Conservation (phyloP, 1,284 basidiomycete species). For the Blastosporella zonata region DNA sequence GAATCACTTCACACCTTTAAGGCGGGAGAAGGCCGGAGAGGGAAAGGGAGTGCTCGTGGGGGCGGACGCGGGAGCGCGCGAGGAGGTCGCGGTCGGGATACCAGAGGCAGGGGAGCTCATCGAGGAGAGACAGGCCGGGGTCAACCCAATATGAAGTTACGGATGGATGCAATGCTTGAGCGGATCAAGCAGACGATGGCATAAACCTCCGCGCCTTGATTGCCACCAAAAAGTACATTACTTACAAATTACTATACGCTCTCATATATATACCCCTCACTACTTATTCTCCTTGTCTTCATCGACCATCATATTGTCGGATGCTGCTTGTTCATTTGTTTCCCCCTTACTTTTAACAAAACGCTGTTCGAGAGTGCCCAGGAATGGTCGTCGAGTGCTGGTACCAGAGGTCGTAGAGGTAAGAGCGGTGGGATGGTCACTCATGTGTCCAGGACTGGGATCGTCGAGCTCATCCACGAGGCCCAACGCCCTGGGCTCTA, state of each 20-base stretch:
- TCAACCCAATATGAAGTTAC: slow-evolving; percentile 76
- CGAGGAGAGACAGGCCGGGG: slow-evolving; percentile 36
- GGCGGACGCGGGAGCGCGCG: slow-evolving; percentile 10
- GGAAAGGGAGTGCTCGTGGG: slow-evolving; percentile 9
- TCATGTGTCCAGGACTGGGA: slow-evolving; percentile 76
- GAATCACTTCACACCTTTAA: slow-evolving; percentile 56
- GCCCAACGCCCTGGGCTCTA: slow-evolving; percentile 55
- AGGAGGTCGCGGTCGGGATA: slow-evolving; percentile 14
- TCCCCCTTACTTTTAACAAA: slow-evolving; percentile 50
- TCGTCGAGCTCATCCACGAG: slow-evolving; percentile 82
- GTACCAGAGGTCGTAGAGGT: slow-evolving; percentile 51
- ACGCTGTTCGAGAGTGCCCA: slow-evolving; percentile 57
- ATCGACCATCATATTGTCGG: slow-evolving; percentile 47
- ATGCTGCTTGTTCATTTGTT: slow-evolving; percentile 20
- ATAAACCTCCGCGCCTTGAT: slow-evolving; percentile 23
- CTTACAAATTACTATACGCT: neutral
- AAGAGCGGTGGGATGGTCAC: slow-evolving; percentile 71
- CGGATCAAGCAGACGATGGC: slow-evolving; percentile 63
- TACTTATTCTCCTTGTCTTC: slow-evolving; percentile 57
- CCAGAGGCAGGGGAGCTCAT: slow-evolving; percentile 11
- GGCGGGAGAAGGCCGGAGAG: slow-evolving; percentile 36
- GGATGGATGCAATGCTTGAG: slow-evolving; percentile 77
- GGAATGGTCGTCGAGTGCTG: slow-evolving; percentile 24
- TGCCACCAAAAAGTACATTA: slow-evolving; percentile 14
- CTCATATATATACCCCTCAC: slow-evolving; percentile 19